phyloP scores from a whole-genome alignment of 2,329 filamentous ascomycete species.

The Alternaria atra region DNA sequence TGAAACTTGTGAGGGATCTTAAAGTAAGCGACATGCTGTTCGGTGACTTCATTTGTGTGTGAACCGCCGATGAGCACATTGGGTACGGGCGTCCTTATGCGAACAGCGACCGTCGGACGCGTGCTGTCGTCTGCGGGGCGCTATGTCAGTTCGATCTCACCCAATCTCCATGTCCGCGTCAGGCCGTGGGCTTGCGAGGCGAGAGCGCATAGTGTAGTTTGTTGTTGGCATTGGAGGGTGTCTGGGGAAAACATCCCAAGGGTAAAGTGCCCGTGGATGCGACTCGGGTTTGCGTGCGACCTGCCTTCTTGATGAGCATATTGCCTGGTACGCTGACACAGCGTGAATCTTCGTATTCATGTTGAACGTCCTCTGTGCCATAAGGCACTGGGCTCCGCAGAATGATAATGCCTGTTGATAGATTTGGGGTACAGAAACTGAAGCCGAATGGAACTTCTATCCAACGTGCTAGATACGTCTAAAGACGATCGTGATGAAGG shows the following conservation, averaged over 20 bases:
- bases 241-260: no score
- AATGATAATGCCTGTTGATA: neutral
- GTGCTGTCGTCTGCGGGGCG: neutral
- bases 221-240: neutral
- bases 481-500: neutral
- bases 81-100: neutral
- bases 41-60: neutral
- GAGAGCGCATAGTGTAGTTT: neutral
- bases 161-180: neutral
- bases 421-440: no score
- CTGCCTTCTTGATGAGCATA: neutral
- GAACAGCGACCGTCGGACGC: neutral
- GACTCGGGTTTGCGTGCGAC: neutral
- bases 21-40: neutral
- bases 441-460: neutral
- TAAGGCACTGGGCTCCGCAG: neutral
- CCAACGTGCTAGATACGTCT: neutral
- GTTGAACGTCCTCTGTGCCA: neutral
- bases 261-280: no score
- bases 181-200: neutral
- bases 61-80: neutral
- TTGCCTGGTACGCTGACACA: no score
- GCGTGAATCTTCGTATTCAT: neutral
- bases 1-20: neutral
- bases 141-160: neutral